Evolutionary conservation across 1,284 basidiomycete species (phyloP).

Genomic region (Phlebopus sp.): DNA sequence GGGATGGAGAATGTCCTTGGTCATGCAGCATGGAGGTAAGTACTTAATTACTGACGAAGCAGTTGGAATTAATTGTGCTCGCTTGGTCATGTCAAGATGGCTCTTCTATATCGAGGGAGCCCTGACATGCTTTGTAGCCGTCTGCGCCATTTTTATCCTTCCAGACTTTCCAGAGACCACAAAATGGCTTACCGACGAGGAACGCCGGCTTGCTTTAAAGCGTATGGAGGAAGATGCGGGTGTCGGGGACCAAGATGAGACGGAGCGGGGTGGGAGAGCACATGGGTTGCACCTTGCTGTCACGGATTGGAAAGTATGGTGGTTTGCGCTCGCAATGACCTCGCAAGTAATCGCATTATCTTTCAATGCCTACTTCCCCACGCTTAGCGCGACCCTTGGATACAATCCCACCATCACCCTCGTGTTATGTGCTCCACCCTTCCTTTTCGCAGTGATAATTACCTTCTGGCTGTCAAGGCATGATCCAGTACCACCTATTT

Average conservation of each 20-base stretch:
- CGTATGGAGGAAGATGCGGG: conserved; percentile 72
- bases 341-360: conserved; percentile 49
- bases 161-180: conserved; percentile 71
- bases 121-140: conserved; percentile 59
- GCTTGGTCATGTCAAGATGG: conserved; percentile 43
- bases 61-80: conserved; percentile 25
- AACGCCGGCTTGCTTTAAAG: conserved; percentile 64
- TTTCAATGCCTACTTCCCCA: conserved; percentile 63
- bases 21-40: conserved; percentile 68
- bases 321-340: conserved; percentile 47
- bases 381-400: conserved; percentile 52
- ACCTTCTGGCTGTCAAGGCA: conserved; percentile 40
- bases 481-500: no score
- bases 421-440: conserved; percentile 62
- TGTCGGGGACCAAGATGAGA: conserved; percentile 13
- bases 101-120: conserved; percentile 72
- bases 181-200: conserved; percentile 55
- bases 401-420: conserved; percentile 51
- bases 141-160: conserved; percentile 60
- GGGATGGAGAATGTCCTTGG: conserved; percentile 70
- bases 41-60: conserved; percentile 1
- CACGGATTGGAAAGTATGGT: conserved; percentile 60
- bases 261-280: conserved; percentile 7
- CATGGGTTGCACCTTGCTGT: conserved; percentile 39
- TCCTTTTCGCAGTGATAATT: conserved; percentile 53